Base-by-base conservation (phyloP, 1,284 basidiomycete genomes). In the Tylopilus orsonianus region DNA sequence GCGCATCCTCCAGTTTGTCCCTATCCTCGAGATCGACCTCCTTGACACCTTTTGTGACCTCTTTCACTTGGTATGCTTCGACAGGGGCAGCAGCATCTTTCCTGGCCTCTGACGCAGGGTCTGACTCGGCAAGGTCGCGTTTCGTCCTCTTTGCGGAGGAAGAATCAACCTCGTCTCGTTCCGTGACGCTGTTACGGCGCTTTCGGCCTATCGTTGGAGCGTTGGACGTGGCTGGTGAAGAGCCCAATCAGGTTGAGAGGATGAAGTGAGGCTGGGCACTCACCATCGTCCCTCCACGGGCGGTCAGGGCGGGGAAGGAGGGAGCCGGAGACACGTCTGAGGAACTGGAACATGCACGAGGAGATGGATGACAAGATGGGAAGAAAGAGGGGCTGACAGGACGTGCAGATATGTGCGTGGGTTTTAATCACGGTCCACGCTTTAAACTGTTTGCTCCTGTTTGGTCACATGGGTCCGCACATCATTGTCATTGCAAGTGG, bases 201-300 rank as follows among this genome's bases (percentile, higher is more conserved):
- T 88, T 88, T 19, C 75, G 74, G 30, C 81, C 80, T 35, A 78
- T 79, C 44, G 79, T 78, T 2, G 86, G 85, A 2, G 87, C 83
- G 57, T 79, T 85, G 18, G 85, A 87, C 3, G 86, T 87, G 36
- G 84, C 85, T 88, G 57, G 22, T 44, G 30, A 32, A 45, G 3
- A 18, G 23, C 23, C 41, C 41, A 55, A 57, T 50, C 48, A 40
- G 54, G 41, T 24, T 23, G 35, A 58, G 58, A 35, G 51, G 48
- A 50, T 12, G 42, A 32, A 8, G 16, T 27, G 26, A 37, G 48
- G 54, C 52, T 48, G 4, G 39, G 34, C 19, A 73, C 81, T 71
- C 57, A 87, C 85, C 82, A 64, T 88, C 85, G 52, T 87, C 85
- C 54, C 75, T 75, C 85, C 85, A 87, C 38, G 83, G 82, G 49